Evolutionary conservation across 805 yeast genomes (phyloP), one percentile per base, ranked within the genome.

Genomic region (Candida chauliodis): DNA sequence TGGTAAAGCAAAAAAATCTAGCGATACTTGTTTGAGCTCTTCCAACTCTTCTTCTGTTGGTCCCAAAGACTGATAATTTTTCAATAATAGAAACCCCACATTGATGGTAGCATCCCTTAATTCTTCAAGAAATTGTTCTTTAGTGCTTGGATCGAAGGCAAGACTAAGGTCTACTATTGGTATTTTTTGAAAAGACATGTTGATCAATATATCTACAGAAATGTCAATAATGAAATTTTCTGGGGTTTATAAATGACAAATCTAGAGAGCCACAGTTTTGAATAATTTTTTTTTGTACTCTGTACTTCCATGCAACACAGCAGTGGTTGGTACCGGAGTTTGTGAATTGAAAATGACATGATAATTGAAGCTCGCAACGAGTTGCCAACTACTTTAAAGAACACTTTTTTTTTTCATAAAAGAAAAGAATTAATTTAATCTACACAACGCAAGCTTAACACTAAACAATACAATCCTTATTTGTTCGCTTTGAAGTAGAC

Each of bases 61-160:
- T 33, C 76, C 77, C 5, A 51, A 40, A 6, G 34, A 11, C 17
- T 60, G 58, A 42, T 56, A 65, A 47, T 73, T 70, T 20, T 53
- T 58, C 34, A 78, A 54, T 30, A 76, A 65, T 26, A 79, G 53
- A 47, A 78, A 78, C 5, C 84, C 84, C 14, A 79, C 73, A 22
- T 71, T 61, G 38, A 77, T 66, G n/a, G 78, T 56, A 0, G 82
- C 81, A 45, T 71, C 53, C 30, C 61, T 53, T 31, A 69, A 48
- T 40, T 50, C 69, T 41, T 24, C 56, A 13, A 76, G 58, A 38
- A 78, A 65, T 46, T 59, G 53, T 1, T 66, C 63, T 42, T 64
- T 69, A n/a, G 72, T 67, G 0, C 30, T 50, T 1, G 73, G 67
- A 40, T 65, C 56, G n/a, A 56, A 48, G 1, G 76, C 78, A 32